Evolutionary conservation across 225 moss, liverwort and hornwort species (phyloP).

Genomic region (Ulota crispa): DNA sequence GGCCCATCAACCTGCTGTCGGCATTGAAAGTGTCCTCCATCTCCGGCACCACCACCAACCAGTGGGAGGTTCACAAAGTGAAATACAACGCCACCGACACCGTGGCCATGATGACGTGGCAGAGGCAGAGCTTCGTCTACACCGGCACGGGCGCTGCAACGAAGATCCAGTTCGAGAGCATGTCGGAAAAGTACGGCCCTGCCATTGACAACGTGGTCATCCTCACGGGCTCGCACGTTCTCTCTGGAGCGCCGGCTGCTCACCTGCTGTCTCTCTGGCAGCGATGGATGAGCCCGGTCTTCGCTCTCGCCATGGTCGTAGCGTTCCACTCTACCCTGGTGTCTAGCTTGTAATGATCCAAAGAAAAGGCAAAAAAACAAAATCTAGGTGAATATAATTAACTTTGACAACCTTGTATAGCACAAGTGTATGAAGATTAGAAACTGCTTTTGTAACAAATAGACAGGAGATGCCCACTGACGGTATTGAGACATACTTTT

Average conservation of each 20-base stretch:
- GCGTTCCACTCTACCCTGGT: slow-evolving; percentile 30
- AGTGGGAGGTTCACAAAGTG: slow-evolving; percentile 9
- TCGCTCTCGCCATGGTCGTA: slow-evolving; percentile 18
- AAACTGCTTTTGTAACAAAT: slow-evolving; percentile 25
- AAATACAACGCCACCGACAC: slow-evolving; percentile 50
- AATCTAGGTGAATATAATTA: slow-evolving; percentile 12
- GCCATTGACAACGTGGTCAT: slow-evolving; percentile 48
- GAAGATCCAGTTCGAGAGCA: slow-evolving; percentile 45
- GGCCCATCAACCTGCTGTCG: slow-evolving; percentile 29
- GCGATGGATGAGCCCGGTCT: slow-evolving; percentile 22
- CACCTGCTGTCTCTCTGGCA: slow-evolving; percentile 31
- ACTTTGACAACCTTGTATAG: not conserved
- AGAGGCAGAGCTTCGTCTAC: slow-evolving; percentile 42
- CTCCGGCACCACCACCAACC: slow-evolving; percentile 21
- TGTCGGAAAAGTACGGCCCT: slow-evolving; percentile 57
- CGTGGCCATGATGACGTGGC: slow-evolving; percentile 28
- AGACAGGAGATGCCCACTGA: slow-evolving; percentile 29
- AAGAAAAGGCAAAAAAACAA: slow-evolving; percentile 8
- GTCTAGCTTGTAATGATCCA: slow-evolving; percentile 31
- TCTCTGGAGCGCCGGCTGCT: slow-evolving; percentile 32
- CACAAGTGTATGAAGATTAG: slow-evolving; percentile 19
- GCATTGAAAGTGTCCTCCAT: slow-evolving; percentile 39
- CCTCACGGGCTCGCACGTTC: slow-evolving; percentile 41
- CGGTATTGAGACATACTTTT: slow-evolving; percentile 16
- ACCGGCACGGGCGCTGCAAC: slow-evolving; percentile 40